Evolutionary conservation across 495 filamentous ascomycete genomes (phyloP).

Genomic region (Lentithecium fluviatile): DNA sequence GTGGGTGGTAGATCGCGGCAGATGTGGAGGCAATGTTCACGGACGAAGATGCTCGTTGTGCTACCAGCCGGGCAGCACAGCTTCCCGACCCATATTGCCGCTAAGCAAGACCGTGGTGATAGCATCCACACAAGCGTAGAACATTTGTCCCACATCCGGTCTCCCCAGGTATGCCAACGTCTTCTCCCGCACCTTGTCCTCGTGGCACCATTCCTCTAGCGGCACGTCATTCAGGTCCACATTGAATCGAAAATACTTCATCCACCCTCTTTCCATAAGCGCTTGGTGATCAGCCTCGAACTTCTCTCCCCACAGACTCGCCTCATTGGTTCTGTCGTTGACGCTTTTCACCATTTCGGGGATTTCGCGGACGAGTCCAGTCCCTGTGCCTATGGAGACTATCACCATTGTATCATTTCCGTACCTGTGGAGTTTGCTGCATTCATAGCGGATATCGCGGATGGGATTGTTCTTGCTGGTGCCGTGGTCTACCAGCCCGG

Average conservation of each 20-base stretch:
- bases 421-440: constrained; percentile 74
- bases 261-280: constrained; percentile 18
- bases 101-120: constrained; percentile 11
- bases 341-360: constrained; percentile 22
- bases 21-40: no score
- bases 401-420: constrained; percentile 83
- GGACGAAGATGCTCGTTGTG: no score
- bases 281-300: constrained; percentile 17
- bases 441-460: constrained; percentile 75
- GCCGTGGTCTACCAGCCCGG: constrained; percentile 89
- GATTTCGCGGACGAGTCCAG: constrained; percentile 10
- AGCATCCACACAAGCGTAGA: constrained; percentile 26
- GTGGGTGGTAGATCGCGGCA: no score
- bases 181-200: constrained; percentile 13
- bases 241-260: constrained; percentile 33
- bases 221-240: constrained; percentile 20
- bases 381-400: constrained; percentile 86
- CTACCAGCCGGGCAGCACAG: not conserved
- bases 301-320: constrained; percentile 3
- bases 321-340: constrained; percentile 8
- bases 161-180: constrained; percentile 18
- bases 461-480: constrained; percentile 87
- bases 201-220: constrained; percentile 20
- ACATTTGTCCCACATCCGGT: constrained; percentile 12
- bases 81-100: not conserved